These are phyloP conservation scores for Lasiodiplodia sp. DNA, from an alignment of 2,329 filamentous ascomycete species.

Conservation along the genomic window DNA sequence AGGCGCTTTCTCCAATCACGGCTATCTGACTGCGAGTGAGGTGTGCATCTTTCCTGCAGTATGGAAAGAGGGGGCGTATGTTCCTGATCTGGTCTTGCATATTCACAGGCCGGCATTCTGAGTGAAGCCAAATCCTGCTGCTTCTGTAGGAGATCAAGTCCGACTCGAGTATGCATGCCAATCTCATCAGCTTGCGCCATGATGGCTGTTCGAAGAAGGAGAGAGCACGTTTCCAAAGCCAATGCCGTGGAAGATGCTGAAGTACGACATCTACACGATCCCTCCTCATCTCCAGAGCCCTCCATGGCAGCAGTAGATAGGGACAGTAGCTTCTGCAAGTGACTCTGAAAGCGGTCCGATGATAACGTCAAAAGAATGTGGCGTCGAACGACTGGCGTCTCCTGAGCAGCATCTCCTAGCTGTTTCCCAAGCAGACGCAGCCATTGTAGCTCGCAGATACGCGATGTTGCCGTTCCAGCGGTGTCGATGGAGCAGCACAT, in stretches of 20 bases:
- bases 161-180: conserved; percentile 35
- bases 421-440: conserved; percentile 8
- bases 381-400: conserved; percentile 32
- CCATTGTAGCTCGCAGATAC: conserved; percentile 1
- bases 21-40: conserved; percentile 40
- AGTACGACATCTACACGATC: conserved; percentile 34
- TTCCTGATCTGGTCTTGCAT: conserved; percentile 24
- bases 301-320: background rate
- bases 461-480: background rate
- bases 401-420: conserved; percentile 5
- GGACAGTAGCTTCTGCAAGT: conserved; percentile 36
- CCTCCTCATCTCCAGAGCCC: background rate
- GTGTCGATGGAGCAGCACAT: conserved; percentile 11
- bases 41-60: conserved; percentile 50
- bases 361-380: conserved; percentile 39
- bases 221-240: conserved; percentile 38
- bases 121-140: conserved; percentile 36
- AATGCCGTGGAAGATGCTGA: conserved; percentile 34
- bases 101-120: conserved; percentile 34
- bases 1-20: conserved; percentile 60
- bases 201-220: conserved; percentile 40
- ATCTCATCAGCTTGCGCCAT: conserved; percentile 33
- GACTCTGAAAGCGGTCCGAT: conserved; percentile 37
- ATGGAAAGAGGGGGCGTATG: conserved; percentile 36
- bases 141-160: conserved; percentile 39